Evolutionary conservation across 2,329 filamentous ascomycete genomes (phyloP), one percentile per base, ranked within the genome.

Genomic region (Fusarium acutatum): DNA sequence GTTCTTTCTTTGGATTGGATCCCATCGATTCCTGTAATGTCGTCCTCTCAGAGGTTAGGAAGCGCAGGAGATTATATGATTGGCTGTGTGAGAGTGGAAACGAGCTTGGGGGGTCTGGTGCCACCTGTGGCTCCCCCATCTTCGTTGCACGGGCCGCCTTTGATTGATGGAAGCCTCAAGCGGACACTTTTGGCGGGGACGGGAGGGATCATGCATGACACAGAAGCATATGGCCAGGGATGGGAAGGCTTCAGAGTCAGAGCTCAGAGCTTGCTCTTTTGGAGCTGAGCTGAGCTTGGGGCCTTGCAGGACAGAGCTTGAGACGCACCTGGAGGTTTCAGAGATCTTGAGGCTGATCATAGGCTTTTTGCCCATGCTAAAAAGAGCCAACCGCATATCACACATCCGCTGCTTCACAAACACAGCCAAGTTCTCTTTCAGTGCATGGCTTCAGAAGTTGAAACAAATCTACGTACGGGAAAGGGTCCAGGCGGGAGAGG

Each of bases 1-100:
- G 66, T 66, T 56, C 53, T 61, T 72, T 67, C 64, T 71, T 65
- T 68, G 74, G 53, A 64, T 57, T 70, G 74, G 46, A 64, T 61
- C 62, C 58, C 52, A 71, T 58, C 63, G 58, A 72, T 74, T 72
- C 50, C 72, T 72, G 69, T 54, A 56, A 53, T 67, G 74, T 41
- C 41, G 32, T 59, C 57, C 66, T 59, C 47, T 61, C 40, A 66
- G 38, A 26, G 38, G 26, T 69, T 66, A 68, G 70, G 73, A 32
- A 61, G 26, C 20, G 37, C 26, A 69, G 64, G 64, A 72, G 74
- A 75, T 72, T 77, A 80, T 78, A 79, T 80, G 78, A 82, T 82
- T 82, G 80, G 81, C 71, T 72, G 70, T 34, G 14, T 67, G 43
- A 46, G 67, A 69, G 62, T 49, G 64, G 73, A 68, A 72, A 62